Evolutionary conservation across 2,329 filamentous ascomycete species (phyloP), one percentile per base, ranked within the genome.

Genomic region (Massarina eburnea): DNA sequence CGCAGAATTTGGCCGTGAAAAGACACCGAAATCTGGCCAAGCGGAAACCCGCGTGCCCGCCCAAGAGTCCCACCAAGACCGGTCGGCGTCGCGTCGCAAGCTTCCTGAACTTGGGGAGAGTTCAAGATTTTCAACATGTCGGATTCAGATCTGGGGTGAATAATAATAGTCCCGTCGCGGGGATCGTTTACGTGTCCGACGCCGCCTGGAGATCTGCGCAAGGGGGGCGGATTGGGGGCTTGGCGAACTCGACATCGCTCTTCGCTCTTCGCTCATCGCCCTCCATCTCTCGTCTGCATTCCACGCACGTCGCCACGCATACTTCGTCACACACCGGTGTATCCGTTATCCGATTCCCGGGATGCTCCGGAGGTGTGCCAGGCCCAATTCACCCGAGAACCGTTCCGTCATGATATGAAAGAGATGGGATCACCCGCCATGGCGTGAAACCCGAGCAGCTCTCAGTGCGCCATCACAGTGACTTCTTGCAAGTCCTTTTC

Each of bases 231-330:
- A 10, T 26, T 8, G 40, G 32, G 35, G 17, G n/a, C 51, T 48
- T 46, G 52, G 46, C 52, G 27, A 52, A 54, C 52, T 52, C 52
- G 46, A 52, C 41, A 50, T 39, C 20, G 26, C 33, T 41, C 43
- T 20, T 34, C 32, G 18, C 29, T 30, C 18, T 26, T 41, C 45
- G 29, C 36, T 41, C 35, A 33, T 24, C 29, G 30, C 22, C 20
- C 22, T 38, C 29, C 34, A 33, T 21, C n/a, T 30, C 29, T 43
- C 32, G 22, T 24, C 27, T 43, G 12, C 27, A 8, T 30, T 30
- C 27, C 27, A 30, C 27, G 27, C 12, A 30, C 27, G 12, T 14
- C 27, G 27, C 27, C 27, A 30, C 27, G 12, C 27, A 30, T 14
- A 30, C 27, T 14, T 14, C 12, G 12, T 30, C 27, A 30, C n/a